Evolutionary conservation across 2,329 filamentous ascomycete species (phyloP), one percentile per base, ranked within the genome.

Genomic region (Sporothrix globosa): DNA sequence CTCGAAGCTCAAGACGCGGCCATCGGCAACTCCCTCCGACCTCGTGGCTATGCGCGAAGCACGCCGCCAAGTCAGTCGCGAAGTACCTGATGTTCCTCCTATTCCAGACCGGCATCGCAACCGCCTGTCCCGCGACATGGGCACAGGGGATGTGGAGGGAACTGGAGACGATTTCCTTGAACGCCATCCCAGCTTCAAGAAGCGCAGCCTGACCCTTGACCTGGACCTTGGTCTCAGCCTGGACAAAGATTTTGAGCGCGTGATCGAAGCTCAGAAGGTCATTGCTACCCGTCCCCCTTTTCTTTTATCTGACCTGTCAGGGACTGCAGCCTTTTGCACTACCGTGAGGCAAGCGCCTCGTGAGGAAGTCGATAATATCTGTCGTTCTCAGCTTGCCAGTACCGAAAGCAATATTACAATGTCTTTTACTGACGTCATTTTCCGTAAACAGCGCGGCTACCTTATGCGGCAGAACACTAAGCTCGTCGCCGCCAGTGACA

Each of bases 391-490:
- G 27, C 24, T 53, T 7, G 41, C 17, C 44, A 39, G 6, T 11
- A 11, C 19, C 21, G 13, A 48, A 17, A 27, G 53, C 3, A 73
- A 44, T 7, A 24, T 17, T 52, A 3, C 4, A n/a, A 48, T 14
- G 73, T 72, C 77, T 71, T 81, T 85, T 88, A 85, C 90, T 92
- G 89, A 93, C 86, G 78, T 83, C 77, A 85, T 80, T 77, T 77
- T 82, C 76, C 84, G 81, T 75, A 85, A 85, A 88, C 91, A 97
- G 94, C 94, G 96, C 83, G 96, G 96, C 70, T 99, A 99, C 78
- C 86, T 98, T 60, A 99, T 98, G 95, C 90, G 96, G 77, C 95
- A 99, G 77, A 99, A 98, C 81, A 98, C 95, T 3, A 98, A 98
- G 80, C 87, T 99, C 69, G 93, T 99, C 67, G 89, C 97, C 66